Evolutionary conservation across 177 flowering plant species (phyloP), one percentile per base, ranked within the genome.

Genomic region (Vitis hybrid): DNA sequence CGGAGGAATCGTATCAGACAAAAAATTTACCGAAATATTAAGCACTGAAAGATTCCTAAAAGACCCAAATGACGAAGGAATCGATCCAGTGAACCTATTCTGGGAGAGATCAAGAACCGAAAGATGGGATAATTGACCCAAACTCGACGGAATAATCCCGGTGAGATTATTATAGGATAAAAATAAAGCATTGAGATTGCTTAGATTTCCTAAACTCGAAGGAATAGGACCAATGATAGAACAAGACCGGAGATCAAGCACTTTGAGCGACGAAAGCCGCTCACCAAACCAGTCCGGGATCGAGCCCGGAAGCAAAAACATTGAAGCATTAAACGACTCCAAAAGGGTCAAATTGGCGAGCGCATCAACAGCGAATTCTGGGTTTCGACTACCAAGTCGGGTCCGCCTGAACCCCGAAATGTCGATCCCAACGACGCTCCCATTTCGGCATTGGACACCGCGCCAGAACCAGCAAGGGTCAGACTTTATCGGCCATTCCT

Each of bases 401-500:
- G 92, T 88, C 67, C 92, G 76, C 72, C 72, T 64, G 60, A 88
- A 87, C 66, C 92, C 89, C 39, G 90, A 85, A 62, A 88, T 82
- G 69, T 86, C 81, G 52, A 88, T 79, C 71, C 84, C 87, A 29
- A 74, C 68, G 63, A 88, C 88, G 10, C 82, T 66, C 2, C 90
- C 90, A 73, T 78, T 78, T 6, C 68, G 15, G 75, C 88, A 88
- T 49, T 39, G 57, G 3, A 88, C 62, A n/a, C 92, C 92, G 3
- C 12, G 71, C 92, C 92, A 88, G 15, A 10, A 7, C 7, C 62
- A 48, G 67, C 92, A 88, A 72, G 89, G 92, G 73, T 85, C 85
- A 0, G 69, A 70, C 69, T 88, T 94, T 21, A 74, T 83, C 1
- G 98, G 98, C 98, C 98, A 94, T 3, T 94, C 97, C 75, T 60